Percentiles rank a stretch among this genome's conserved stretches.
These are phyloP conservation scores for Stephania japonica DNA, from an alignment of 164 flowering plant species.

Conservation along the genomic window DNA sequence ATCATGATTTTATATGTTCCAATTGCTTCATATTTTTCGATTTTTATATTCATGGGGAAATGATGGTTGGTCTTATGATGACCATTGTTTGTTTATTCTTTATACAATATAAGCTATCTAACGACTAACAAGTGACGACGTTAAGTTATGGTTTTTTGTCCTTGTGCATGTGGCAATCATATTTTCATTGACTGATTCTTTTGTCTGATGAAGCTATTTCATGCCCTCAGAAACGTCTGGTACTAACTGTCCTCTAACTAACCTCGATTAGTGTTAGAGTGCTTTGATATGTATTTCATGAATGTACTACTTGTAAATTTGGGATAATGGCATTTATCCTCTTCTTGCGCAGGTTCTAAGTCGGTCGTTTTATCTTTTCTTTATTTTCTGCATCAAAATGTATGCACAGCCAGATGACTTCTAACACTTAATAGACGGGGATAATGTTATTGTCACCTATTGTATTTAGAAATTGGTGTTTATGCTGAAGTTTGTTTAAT, in stretches of 20 bases:
- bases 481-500: not conserved
- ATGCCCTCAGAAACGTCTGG: not conserved
- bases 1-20: not conserved
- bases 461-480: too few species aligned
- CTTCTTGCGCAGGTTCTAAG: not conserved
- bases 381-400: not conserved
- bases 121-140: too few species aligned
- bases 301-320: not conserved
- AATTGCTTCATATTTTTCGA: not conserved
- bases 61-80: not conserved
- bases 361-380: not conserved
- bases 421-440: not conserved
- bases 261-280: not conserved
- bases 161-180: too few species aligned
- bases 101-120: too few species aligned
- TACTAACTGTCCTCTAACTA: not conserved
- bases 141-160: too few species aligned
- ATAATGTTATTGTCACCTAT: too few species aligned
- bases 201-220: not conserved
- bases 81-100: not conserved
- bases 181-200: too few species aligned
- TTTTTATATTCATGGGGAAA: not conserved
- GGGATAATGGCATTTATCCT: not conserved
- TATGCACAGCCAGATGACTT: not conserved
- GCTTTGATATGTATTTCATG: not conserved